Base-by-base conservation (phyloP, 2,329 filamentous ascomycete genomes). In the Cucurbitaria berberidis region DNA sequence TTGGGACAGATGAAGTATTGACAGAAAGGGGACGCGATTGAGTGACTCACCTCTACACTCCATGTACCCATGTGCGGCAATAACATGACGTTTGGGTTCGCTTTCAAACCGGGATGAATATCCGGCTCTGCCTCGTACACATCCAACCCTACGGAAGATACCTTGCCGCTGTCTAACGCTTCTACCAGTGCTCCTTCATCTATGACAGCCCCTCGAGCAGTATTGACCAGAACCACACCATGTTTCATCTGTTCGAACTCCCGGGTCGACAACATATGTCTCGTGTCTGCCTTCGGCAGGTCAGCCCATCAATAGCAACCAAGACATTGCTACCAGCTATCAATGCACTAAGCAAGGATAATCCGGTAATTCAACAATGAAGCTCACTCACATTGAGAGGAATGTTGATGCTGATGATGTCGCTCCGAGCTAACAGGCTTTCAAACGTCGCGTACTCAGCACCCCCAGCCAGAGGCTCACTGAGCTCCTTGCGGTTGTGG, bases 31-130 rank as follows among this genome's bases (percentile, higher is more conserved):
- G 19, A 19, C 4, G 9, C 22, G 45, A 19, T 39, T 24, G 38
- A 29, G 15, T 22, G 21, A 63, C 65, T 59, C 50, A 70, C 81
- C 78, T 89, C 90, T 24, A 86, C 78, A 0, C 89, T 93, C 82
- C 84, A 91, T 0, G 91, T 96, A 0, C 91, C 91, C 89, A 96
- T 90, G 74, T 96, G 91, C 45, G 91, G 91, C 30, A 96, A 77
- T 24, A 96, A 80, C 64, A 93, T 80, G 19, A 90, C 89, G 62
- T 85, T 83, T 2, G 85, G 84, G 68, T 93, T 93, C 15, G 78
- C 77, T 13, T 93, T 63, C 36, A 96, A 78, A 1, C 88, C 89
- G 0, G 86, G 86, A 67, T 95, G 89, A 24, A 96, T 78, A 52
- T 84, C 80, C 0, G 91, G 91, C 74, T 96, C 91, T 32, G 92